These are phyloP conservation scores for Polyplosphaeria fusca DNA, from an alignment of 495 filamentous ascomycete species.

Conservation along the genomic window DNA sequence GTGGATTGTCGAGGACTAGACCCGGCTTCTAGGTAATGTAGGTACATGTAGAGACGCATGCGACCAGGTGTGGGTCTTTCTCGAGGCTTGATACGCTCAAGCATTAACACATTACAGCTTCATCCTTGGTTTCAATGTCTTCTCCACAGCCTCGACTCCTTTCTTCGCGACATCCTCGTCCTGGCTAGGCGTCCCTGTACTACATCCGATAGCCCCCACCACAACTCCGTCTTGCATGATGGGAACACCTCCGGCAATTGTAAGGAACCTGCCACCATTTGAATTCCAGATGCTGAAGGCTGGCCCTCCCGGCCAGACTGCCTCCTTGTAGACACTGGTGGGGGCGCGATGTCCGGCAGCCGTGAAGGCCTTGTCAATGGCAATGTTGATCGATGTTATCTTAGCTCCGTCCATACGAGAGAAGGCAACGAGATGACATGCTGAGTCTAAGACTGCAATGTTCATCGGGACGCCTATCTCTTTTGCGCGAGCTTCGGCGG, in stretches of 20 bases:
- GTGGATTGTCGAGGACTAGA: no score
- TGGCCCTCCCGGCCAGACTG: constrained; percentile 41
- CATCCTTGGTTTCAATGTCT: constrained; percentile 23
- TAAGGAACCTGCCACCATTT: constrained; percentile 40
- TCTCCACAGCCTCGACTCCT: constrained; percentile 39
- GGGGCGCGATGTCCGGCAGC: constrained; percentile 43
- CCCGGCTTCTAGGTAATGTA: no score
- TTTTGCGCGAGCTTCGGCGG: constrained; percentile 35
- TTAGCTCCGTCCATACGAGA: constrained; percentile 43
- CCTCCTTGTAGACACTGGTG: constrained; percentile 38
- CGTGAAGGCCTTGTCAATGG: constrained; percentile 45
- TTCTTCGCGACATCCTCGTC: constrained; percentile 39
- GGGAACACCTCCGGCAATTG: constrained; percentile 42
- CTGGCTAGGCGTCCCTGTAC: constrained; percentile 41
- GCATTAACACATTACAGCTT: no score
- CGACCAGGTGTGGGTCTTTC: no score
- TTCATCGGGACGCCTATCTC: constrained; percentile 41
- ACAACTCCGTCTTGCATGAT: constrained; percentile 36
- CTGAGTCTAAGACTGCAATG: constrained; percentile 41
- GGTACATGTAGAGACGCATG: no score
- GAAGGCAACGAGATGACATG: constrained; percentile 41
- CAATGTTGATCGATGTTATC: constrained; percentile 42
- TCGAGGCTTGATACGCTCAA: no score
- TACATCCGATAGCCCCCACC: constrained; percentile 41
- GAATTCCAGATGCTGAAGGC: constrained; percentile 42